Base-by-base conservation (phyloP, 2,329 filamentous ascomycete species). In the Septoria petroselini region DNA sequence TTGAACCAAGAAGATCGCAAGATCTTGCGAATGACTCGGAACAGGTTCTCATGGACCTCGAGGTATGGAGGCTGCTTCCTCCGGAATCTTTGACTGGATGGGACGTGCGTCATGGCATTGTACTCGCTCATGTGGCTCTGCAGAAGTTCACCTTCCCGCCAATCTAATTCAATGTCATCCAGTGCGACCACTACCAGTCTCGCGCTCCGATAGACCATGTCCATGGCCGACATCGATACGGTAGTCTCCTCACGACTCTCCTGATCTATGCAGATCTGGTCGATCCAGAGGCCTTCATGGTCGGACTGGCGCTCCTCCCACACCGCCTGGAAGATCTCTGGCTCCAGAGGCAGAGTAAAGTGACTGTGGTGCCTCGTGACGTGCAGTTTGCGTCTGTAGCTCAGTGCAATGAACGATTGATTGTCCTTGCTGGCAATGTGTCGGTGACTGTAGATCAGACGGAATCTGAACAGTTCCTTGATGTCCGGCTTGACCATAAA, bases 181-280 rank as follows among this genome's bases (percentile, higher is more conserved):
- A 74, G 60, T 9, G 65, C 70, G 15, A 72, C 67, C 2, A 73
- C 62, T 1, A 73, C 69, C 1, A 64, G 41, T 14, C 71, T 62
- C 3, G 72, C 71, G 27, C 69, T 72, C 29, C 63, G 58, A 58
- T 74, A 74, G 4, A 74, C 68, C 48, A 63, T 59, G 41, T 73
- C 71, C 59, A 73, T 72, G 1, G 68, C 65, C 15, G 68, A 70
- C 48, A 73, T 68, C 1, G 68, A 64, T n/a, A 65, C 60, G 1
- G 64, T 67, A 37, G 65, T 71, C 52, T 74, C 71, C 1, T 50
- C 52, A 34, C 72, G 67, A 30, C 68, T 65, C 2, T 70, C 65
- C 44, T 72, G 68, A 38, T 72, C 65, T 48, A 73, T 71, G 57
- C 70, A 73, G 6, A 73, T 70, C 43, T 74, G 71, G 52, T 74